These are phyloP conservation scores for Protea cynaroides DNA, from an alignment of 164 flowering plant species.

Conservation along the genomic window DNA sequence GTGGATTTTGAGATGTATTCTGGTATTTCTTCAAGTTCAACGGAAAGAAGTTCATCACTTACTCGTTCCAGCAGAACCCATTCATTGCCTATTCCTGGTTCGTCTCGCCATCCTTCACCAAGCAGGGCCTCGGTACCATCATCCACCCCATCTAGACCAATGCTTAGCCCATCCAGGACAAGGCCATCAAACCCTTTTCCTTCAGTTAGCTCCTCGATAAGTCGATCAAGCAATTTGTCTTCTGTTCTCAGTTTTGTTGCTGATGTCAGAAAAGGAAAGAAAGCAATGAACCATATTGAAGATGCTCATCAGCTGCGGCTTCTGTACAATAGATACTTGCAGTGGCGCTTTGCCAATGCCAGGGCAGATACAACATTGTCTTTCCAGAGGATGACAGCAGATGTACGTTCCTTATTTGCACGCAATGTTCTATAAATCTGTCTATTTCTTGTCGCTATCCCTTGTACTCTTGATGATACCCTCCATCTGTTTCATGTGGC, in stretches of 20 bases:
- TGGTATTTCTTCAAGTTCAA: conserved; percentile 22
- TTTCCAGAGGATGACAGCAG: conserved; percentile 54
- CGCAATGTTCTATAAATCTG: neutral
- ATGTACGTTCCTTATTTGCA: conserved; percentile 39
- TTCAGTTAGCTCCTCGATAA: conserved; percentile 20
- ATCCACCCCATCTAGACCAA: conserved; percentile 50
- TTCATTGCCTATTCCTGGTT: conserved; percentile 39
- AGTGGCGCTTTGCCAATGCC: conserved; percentile 85
- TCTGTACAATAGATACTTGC: conserved; percentile 73
- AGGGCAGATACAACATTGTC: conserved; percentile 47
- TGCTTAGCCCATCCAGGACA: conserved; percentile 59
- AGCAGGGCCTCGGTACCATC: conserved; percentile 28
- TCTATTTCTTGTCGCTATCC: neutral
- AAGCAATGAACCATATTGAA: conserved; percentile 57
- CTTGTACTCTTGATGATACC: too few relatives aligned
- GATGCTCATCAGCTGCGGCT: conserved; percentile 85
- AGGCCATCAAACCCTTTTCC: conserved; percentile 44
- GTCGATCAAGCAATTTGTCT: conserved; percentile 46
- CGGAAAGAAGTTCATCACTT: conserved; percentile 28
- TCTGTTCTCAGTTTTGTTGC: conserved; percentile 81
- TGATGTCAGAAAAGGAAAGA: conserved; percentile 73
- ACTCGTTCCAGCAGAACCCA: conserved; percentile 40
- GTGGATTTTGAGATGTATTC: conserved; percentile 23
- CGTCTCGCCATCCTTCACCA: conserved; percentile 58
- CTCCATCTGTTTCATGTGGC: too few relatives aligned